Conservation (phyloP, 2,329 filamentous ascomycete species). For the Venturia aucupariae region DNA sequence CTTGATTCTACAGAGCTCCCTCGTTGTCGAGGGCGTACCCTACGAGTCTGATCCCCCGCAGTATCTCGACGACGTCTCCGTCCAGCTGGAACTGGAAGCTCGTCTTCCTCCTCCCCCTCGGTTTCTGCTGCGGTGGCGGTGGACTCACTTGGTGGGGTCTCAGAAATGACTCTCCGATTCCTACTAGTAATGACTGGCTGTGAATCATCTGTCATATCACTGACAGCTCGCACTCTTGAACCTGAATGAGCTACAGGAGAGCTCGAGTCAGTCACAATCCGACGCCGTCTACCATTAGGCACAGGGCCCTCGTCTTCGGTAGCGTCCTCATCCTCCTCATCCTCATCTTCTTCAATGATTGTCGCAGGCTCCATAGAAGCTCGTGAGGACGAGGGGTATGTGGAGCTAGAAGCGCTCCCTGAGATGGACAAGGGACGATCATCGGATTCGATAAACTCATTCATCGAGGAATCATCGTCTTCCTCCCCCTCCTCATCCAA, state of each 20-base stretch:
- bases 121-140: neutral
- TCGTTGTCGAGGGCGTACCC: slow-evolving; percentile 1
- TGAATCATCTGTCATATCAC: neutral
- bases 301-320: slow-evolving; percentile 16
- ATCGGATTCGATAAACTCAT: slow-evolving; percentile 31
- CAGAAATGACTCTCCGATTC: slow-evolving; percentile 10
- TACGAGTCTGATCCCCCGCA: neutral
- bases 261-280: neutral
- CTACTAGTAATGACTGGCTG: neutral
- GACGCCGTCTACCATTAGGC: neutral
- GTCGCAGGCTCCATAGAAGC: slow-evolving; percentile 4
- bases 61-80: slow-evolving; percentile 1
- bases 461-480: slow-evolving; percentile 33
- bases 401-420: slow-evolving; percentile 20
- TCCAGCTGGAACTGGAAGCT: slow-evolving; percentile 12
- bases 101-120: slow-evolving; percentile 14
- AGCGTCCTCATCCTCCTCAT: slow-evolving; percentile 9
- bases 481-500: slow-evolving; percentile 33
- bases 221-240: neutral
- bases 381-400: slow-evolving; percentile 9
- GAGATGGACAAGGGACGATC: slow-evolving; percentile 25
- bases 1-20: slow-evolving; percentile 9
- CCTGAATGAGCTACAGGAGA: neutral
- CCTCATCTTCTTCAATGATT: slow-evolving; percentile 12
- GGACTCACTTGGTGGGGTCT: slow-evolving; percentile 4